phyloP scores from a whole-genome alignment of 306 rosid genomes.

The Begonia loranthoides region DNA sequence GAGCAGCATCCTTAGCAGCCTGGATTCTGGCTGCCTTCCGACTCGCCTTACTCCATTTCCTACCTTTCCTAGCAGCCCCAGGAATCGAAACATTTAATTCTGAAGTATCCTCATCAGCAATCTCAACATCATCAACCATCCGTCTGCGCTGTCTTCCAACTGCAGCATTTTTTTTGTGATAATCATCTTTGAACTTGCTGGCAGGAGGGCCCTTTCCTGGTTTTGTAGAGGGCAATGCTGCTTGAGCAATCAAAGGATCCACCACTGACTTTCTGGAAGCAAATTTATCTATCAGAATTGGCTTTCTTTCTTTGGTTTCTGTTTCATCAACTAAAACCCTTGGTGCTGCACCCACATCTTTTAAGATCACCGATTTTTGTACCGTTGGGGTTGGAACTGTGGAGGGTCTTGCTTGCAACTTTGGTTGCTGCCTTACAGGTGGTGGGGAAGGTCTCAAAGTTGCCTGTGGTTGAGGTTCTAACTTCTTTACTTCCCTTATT shows the following conservation, averaged over 20 bases:
- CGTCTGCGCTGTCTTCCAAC: constrained; percentile 58
- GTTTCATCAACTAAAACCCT: constrained; percentile 15
- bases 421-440: constrained; percentile 53
- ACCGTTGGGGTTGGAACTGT: constrained; percentile 33
- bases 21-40: constrained; percentile 92
- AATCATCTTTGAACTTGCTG: constrained; percentile 59
- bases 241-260: constrained; percentile 53
- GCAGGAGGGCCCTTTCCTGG: constrained; percentile 68
- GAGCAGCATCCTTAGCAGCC: constrained; percentile 97
- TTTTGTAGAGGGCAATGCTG: constrained; percentile 60
- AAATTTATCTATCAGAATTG: constrained; percentile 84
- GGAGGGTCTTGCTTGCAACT: constrained; percentile 57
- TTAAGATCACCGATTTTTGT: constrained; percentile 64
- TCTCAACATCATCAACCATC: constrained; percentile 24
- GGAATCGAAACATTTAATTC: constrained; percentile 63
- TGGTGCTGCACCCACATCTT: constrained; percentile 56
- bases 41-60: constrained; percentile 97
- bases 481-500: constrained; percentile 19
- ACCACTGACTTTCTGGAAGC: constrained; percentile 65
- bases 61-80: constrained; percentile 73
- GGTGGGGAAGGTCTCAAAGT: constrained; percentile 27
- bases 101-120: constrained; percentile 49
- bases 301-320: constrained; percentile 52
- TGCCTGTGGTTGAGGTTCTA: constrained; percentile 26
- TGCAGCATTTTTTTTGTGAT: constrained; percentile 48